Conservation (phyloP, 1,284 basidiomycete genomes). For the Gastroboletus turbinatus region DNA sequence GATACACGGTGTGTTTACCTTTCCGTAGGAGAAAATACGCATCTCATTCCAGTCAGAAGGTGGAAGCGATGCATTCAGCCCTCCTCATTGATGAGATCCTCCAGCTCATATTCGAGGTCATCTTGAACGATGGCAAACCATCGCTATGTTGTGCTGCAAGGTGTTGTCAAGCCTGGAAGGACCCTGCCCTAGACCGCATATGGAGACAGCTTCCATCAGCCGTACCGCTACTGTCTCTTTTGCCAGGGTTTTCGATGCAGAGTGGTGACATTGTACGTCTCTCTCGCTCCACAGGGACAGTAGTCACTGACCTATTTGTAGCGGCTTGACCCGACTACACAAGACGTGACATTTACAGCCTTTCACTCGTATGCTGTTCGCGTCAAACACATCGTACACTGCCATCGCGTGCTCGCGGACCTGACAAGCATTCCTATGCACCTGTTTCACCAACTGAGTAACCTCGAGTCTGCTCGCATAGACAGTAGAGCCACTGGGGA, state of each 20-base stretch:
- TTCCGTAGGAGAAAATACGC: background rate
- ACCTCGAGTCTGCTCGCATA: constrained; percentile 41
- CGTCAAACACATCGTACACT: constrained; percentile 46
- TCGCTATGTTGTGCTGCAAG: constrained; percentile 38
- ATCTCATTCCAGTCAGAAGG: background rate
- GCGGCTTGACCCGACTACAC: constrained; percentile 13
- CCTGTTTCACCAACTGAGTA: constrained; percentile 33
- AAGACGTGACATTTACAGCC: constrained; percentile 22
- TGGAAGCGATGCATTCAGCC: constrained; percentile 44
- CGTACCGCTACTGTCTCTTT: constrained; percentile 47
- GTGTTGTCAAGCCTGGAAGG: constrained; percentile 53
- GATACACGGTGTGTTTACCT: constrained; percentile 5
- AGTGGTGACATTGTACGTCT: constrained; percentile 12
- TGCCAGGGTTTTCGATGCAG: constrained; percentile 33
- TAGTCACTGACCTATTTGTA: constrained; percentile 5
- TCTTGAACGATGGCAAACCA: constrained; percentile 30
- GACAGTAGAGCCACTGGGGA: constrained; percentile 36
- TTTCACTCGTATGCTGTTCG: constrained; percentile 47
- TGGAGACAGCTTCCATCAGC: constrained; percentile 49
- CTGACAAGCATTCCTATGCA: constrained; percentile 23
- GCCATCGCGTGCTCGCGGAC: constrained; percentile 32
- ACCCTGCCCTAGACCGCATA: constrained; percentile 54
- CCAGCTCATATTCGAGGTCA: constrained; percentile 42
- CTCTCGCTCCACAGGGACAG: background rate
- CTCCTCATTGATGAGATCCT: constrained; percentile 55